Conservation (phyloP, 495 filamentous ascomycete genomes). For the Neurospora sp. region DNA sequence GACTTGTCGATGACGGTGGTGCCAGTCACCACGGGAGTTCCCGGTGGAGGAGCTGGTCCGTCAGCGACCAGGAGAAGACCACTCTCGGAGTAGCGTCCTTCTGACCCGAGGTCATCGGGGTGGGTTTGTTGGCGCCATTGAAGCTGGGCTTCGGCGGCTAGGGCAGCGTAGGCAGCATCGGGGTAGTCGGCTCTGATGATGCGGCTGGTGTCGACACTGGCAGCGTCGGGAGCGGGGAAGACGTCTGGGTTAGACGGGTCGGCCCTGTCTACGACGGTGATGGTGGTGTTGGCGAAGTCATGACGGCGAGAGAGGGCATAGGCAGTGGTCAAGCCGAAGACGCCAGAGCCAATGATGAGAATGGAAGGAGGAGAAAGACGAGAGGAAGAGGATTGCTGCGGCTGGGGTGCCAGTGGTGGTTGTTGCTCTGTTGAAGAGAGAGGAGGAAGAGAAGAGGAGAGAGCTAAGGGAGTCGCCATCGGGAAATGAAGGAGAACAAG, state of each 20-base stretch:
- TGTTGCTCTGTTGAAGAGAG: neutral
- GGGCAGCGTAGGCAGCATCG: conserved; percentile 56
- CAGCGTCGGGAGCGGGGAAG: conserved; percentile 59
- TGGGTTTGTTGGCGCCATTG: conserved; percentile 59
- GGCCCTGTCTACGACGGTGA: conserved; percentile 62
- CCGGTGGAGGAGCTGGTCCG: conserved; percentile 1
- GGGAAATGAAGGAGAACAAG: neutral
- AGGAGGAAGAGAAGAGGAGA: conserved; percentile 4
- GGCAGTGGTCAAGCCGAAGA: conserved; percentile 67
- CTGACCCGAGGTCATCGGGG: conserved; percentile 39
- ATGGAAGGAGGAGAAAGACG: conserved; percentile 39
- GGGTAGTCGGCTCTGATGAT: conserved; percentile 79
- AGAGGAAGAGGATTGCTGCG: conserved; percentile 3
- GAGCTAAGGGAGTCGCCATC: neutral
- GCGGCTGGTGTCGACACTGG: conserved; percentile 65
- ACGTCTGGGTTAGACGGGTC: conserved; percentile 26
- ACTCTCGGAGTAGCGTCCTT: conserved; percentile 63
- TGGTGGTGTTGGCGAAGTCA: conserved; percentile 41
- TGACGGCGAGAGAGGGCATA: conserved; percentile 47
- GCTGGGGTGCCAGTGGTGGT: neutral
- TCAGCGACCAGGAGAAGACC: conserved; percentile 63
- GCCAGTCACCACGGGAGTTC: neutral
- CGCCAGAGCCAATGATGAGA: conserved; percentile 66
- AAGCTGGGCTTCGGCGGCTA: conserved; percentile 55
- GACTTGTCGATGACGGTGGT: conserved; percentile 25